phyloP scores from a whole-genome alignment of 2,329 filamentous ascomycete genomes.

The Fusarium sarcochroum region DNA sequence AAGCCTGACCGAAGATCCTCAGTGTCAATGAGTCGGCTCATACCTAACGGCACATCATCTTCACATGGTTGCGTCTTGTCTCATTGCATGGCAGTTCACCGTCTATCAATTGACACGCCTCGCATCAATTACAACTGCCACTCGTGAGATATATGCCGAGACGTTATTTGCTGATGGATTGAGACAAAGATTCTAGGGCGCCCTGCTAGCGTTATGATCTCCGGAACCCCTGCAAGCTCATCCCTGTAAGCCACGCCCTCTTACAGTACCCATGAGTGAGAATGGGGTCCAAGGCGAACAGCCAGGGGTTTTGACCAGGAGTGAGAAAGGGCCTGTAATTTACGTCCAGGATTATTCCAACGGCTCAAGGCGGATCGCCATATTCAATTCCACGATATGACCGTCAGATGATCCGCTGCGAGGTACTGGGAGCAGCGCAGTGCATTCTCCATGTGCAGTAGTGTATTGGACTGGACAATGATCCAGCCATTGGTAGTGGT shows the following conservation, averaged over 20 bases:
- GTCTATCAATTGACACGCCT: conserved; percentile 3
- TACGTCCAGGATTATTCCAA: conserved; percentile 30
- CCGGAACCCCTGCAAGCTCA: conserved; percentile 34
- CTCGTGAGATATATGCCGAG: conserved; percentile 24
- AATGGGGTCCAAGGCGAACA: conserved; percentile 1
- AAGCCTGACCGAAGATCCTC: conserved; percentile 15
- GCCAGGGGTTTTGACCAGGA: conserved; percentile 14
- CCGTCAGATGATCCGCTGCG: conserved; percentile 6
- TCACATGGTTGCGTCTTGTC: conserved; percentile 13
- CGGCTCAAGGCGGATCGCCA: conserved; percentile 28
- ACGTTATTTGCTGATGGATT: conserved; percentile 15
- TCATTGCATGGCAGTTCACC: neutral
- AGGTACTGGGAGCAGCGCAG: conserved; percentile 15
- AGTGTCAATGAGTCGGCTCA: conserved; percentile 3
- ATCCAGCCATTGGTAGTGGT: neutral
- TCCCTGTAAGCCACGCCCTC: conserved; percentile 38
- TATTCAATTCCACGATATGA: conserved; percentile 6
- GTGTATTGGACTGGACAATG: neutral
- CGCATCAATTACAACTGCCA: conserved; percentile 11
- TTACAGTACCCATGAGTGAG: neutral
- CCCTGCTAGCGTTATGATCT: conserved; percentile 46
- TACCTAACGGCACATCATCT: neutral
- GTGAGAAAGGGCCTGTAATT: conserved; percentile 25
- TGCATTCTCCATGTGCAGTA: conserved; percentile 8
- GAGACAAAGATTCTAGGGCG: conserved; percentile 3